Conservation (phyloP, 148 eudicot species). For the Gaultheria prostrata region DNA sequence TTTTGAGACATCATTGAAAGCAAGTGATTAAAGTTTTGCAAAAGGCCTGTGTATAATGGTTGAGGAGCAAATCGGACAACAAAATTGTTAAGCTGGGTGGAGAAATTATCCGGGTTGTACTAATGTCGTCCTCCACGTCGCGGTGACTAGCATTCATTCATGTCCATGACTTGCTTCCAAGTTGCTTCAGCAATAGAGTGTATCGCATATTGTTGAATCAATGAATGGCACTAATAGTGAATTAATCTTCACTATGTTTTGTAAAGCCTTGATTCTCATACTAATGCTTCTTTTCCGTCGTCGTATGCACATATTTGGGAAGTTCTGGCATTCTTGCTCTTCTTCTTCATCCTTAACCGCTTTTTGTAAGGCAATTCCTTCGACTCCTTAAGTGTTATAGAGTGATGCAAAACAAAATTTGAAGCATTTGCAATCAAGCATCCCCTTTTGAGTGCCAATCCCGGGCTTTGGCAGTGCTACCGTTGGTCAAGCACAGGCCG, state of each 20-base stretch:
- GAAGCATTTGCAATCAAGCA: background rate
- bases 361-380: background rate
- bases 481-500: background rate
- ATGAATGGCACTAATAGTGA: background rate
- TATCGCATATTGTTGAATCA: background rate
- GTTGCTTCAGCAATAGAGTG: slow-evolving; percentile 4
- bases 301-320: background rate
- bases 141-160: background rate
- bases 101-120: background rate
- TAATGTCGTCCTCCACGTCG: background rate
- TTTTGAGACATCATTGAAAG: background rate
- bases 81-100: background rate
- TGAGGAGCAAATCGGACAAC: background rate
- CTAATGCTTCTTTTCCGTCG: background rate
- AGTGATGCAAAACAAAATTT: background rate
- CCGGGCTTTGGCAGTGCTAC: background rate
- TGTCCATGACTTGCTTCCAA: background rate
- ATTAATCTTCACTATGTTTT: background rate
- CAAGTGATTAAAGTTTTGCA: background rate
- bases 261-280: background rate
- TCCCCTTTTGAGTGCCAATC: background rate
- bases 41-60: background rate
- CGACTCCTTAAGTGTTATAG: background rate
- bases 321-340: background rate
- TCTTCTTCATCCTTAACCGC: background rate